Evolutionary conservation across 306 rosid species (phyloP).

Genomic region (Hylodesmum podocarpum): DNA sequence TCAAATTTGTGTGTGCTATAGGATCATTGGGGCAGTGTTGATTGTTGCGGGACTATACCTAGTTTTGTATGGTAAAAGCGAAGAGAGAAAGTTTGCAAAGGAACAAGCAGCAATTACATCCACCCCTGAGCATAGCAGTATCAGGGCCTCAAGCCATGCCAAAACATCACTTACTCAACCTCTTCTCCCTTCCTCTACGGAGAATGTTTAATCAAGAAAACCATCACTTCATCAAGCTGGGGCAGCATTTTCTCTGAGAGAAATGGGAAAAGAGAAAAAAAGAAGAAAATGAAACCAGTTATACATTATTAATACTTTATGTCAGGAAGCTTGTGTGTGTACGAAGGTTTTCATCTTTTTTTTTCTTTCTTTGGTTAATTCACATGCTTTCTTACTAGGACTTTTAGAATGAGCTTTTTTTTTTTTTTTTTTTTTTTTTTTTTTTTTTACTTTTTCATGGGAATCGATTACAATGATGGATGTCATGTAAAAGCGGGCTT

Average conservation of each 20-base stretch:
- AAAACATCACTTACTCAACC: constrained; percentile 74
- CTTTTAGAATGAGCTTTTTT: constrained; percentile 32
- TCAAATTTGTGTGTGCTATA: constrained; percentile 40
- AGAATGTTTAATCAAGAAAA: constrained; percentile 57
- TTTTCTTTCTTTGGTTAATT: constrained; percentile 13
- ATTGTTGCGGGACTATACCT: constrained; percentile 79
- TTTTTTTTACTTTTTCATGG: constrained; percentile 32
- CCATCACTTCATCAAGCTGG: constrained; percentile 38
- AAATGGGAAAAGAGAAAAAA: background rate
- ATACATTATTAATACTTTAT: constrained; percentile 44
- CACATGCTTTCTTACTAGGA: constrained; percentile 49
- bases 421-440: no score
- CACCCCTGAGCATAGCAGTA: constrained; percentile 53
- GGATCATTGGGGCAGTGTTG: constrained; percentile 91
- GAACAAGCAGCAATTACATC: constrained; percentile 50
- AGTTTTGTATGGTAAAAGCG: constrained; percentile 90
- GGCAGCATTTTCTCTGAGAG: constrained; percentile 20
- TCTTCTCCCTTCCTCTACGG: constrained; percentile 82
- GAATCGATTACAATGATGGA: constrained; percentile 50
- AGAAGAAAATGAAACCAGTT: constrained; percentile 4
- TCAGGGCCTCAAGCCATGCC: constrained; percentile 53
- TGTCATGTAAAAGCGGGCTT: constrained; percentile 46
- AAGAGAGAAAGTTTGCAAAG: constrained; percentile 75
- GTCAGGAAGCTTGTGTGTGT: constrained; percentile 67
- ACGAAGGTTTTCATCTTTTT: constrained; percentile 24